Conservation (phyloP, 2,329 filamentous ascomycete genomes). For the Stagonosporopsis chrysanthemi region DNA sequence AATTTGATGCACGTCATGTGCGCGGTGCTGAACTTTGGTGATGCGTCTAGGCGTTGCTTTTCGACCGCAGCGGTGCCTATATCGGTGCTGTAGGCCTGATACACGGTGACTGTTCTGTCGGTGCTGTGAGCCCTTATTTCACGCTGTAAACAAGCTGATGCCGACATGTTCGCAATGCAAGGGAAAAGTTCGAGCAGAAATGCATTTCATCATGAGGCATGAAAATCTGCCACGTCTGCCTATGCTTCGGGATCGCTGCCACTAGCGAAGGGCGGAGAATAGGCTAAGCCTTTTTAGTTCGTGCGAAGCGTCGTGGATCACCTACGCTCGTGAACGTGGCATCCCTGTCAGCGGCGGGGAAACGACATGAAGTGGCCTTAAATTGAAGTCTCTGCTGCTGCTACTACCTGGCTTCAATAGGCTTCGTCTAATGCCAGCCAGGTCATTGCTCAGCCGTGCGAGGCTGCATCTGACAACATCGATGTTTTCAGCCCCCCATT, state of each 20-base stretch:
- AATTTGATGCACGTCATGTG: neutral
- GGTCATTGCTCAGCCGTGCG: neutral
- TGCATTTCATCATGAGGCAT: too few species aligned
- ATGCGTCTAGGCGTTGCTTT: neutral
- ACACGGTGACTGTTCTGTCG: neutral
- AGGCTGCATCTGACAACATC: neutral
- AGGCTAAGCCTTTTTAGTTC: neutral
- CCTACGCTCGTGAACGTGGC: too few species aligned
- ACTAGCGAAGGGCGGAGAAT: neutral
- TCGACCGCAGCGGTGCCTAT: neutral
- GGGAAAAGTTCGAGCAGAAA: neutral
- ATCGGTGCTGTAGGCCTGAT: constrained; percentile 1
- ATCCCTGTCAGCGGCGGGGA: neutral
- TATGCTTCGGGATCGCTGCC: neutral
- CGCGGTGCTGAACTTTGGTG: neutral
- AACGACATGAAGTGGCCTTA: neutral
- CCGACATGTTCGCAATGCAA: neutral
- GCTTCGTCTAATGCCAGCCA: neutral
- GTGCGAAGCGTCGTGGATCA: too few species aligned
- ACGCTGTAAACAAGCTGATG: neutral
- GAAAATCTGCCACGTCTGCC: neutral
- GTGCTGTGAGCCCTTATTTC: neutral
- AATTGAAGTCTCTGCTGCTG: neutral
- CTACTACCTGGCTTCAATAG: neutral
- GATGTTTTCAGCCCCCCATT: constrained; percentile 6